Percentiles rank a stretch among this genome's conserved stretches.
phyloP scores from a whole-genome alignment of 1,284 basidiomycete genomes.

The Boletus semigastroideus region DNA sequence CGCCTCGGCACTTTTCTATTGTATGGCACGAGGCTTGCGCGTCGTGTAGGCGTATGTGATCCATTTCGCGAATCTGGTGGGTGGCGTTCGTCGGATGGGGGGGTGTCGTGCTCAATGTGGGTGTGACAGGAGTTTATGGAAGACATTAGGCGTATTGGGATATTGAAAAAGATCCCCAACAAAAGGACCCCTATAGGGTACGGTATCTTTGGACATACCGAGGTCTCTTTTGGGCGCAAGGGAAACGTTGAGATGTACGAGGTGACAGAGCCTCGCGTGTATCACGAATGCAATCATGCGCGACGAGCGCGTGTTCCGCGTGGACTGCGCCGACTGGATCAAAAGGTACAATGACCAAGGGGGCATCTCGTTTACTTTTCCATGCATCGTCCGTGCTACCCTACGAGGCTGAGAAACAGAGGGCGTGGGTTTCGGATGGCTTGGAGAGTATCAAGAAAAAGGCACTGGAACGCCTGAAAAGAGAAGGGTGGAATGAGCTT shows the following conservation, averaged over 20 bases:
- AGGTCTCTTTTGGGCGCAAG: neutral
- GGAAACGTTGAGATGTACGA: neutral
- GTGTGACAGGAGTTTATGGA: neutral
- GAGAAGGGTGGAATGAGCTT: neutral
- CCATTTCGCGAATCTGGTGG: constrained; percentile 1
- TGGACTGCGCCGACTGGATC: neutral
- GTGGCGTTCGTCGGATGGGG: neutral
- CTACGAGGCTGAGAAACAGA: constrained; percentile 12
- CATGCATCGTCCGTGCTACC: neutral
- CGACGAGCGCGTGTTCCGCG: constrained; percentile 3
- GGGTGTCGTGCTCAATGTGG: neutral
- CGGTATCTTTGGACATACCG: neutral
- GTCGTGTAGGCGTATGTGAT: neutral
- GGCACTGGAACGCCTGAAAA: neutral
- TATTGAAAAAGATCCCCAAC: neutral
- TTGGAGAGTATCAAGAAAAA: constrained; percentile 25
- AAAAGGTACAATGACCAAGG: neutral
- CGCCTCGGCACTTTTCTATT: neutral
- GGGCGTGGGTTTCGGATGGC: constrained; percentile 14
- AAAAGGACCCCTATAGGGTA: neutral
- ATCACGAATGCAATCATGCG: neutral
- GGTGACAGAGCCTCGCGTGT: neutral
- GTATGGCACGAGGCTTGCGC: neutral
- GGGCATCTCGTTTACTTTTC: neutral
- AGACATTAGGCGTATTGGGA: neutral